phyloP scores from a whole-genome alignment of 768 basidiomycete genomes.

The Auricularia sp. region DNA sequence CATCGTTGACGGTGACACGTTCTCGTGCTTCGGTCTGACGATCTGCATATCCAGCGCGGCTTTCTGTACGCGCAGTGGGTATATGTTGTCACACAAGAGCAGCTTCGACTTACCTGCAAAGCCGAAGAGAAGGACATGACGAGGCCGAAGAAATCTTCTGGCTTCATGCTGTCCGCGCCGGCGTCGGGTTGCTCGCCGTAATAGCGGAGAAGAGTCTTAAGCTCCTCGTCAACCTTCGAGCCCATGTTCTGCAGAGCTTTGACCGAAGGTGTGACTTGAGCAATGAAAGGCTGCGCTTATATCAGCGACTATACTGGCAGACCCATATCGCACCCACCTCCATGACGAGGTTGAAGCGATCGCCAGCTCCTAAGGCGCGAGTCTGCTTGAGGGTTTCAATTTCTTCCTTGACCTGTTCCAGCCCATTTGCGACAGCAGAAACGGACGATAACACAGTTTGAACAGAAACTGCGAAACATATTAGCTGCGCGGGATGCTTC shows the following conservation, averaged over 20 bases:
- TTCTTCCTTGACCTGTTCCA: conserved; percentile 49
- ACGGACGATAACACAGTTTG: conserved; percentile 53
- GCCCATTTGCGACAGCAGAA: conserved; percentile 44
- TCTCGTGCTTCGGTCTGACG: background rate
- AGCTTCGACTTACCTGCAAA: conserved; percentile 40
- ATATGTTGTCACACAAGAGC: background rate
- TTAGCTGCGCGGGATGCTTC: background rate
- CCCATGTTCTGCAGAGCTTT: conserved; percentile 59
- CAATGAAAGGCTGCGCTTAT: conserved; percentile 37
- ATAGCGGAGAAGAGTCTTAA: conserved; percentile 52
- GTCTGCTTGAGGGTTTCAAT: conserved; percentile 32
- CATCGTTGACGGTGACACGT: conserved; percentile 10
- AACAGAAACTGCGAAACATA: conserved; percentile 51
- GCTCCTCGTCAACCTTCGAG: conserved; percentile 44
- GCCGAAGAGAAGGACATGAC: conserved; percentile 66
- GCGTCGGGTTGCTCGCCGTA: conserved; percentile 69
- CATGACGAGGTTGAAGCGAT: conserved; percentile 63
- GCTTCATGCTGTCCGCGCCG: conserved; percentile 48
- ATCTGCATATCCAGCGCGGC: conserved; percentile 54
- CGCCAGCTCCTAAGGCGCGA: conserved; percentile 28
- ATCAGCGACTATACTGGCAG: background rate
- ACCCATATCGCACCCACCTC: conserved; percentile 31
- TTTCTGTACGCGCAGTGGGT: conserved; percentile 38
- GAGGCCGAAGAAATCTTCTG: conserved; percentile 75
- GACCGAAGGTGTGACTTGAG: conserved; percentile 40